Evolutionary conservation across 2,329 filamentous ascomycete genomes (phyloP).

Genomic region (Alternaria conjuncta): DNA sequence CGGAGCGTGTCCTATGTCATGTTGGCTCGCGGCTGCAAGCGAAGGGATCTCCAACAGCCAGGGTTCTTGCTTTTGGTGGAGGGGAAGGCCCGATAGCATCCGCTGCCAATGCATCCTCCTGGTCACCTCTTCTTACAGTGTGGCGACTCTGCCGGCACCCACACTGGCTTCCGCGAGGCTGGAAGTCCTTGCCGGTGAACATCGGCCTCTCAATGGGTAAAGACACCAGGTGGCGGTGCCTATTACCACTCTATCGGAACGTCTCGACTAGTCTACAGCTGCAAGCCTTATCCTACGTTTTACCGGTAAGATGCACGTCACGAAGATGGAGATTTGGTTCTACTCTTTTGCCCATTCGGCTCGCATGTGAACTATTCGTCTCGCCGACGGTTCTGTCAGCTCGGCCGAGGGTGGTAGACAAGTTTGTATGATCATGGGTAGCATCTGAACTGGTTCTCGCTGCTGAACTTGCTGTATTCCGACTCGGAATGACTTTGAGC

Average conservation of each 20-base stretch:
- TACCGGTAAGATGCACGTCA: neutral
- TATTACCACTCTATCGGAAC: neutral
- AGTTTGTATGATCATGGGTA: neutral
- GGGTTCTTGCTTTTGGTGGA: constrained; percentile 1
- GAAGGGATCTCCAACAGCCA: neutral
- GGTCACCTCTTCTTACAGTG: neutral
- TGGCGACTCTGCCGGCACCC: neutral
- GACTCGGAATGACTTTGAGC: neutral
- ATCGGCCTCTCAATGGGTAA: neutral
- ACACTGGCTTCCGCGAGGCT: neutral
- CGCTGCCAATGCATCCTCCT: neutral
- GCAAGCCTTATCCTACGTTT: neutral
- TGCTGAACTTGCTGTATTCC: neutral
- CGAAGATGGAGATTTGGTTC: neutral
- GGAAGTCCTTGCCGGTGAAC: neutral
- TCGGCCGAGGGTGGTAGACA: neutral
- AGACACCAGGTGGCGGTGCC: neutral
- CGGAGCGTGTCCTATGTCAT: neutral
- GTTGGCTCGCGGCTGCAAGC: constrained; percentile 4
- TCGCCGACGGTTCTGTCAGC: neutral
- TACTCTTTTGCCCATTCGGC: neutral
- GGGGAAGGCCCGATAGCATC: constrained; percentile 8
- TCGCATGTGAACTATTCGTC: neutral
- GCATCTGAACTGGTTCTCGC: neutral
- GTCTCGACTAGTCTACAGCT: neutral